Conservation (phyloP, 768 basidiomycete species). For the Termitomyces eurrhizus region DNA sequence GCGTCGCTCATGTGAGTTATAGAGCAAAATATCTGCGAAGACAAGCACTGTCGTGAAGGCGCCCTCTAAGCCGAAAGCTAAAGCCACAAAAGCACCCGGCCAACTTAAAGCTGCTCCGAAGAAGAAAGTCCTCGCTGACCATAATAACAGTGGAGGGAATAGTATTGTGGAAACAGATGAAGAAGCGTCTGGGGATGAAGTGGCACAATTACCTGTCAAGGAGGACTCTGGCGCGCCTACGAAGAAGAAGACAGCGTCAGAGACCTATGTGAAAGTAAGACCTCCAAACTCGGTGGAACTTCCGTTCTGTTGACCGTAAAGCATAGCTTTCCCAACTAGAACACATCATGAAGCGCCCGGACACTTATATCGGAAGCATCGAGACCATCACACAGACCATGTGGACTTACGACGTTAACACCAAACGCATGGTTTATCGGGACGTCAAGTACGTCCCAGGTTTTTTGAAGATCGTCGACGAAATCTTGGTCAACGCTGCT, state of each 20-base stretch:
- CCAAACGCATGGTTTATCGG: slow-evolving; percentile 77
- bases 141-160: slow-evolving; percentile 58
- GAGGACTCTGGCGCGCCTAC: slow-evolving; percentile 24
- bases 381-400: slow-evolving; percentile 82
- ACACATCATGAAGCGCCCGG: slow-evolving; percentile 88
- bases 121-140: slow-evolving; percentile 68
- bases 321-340: slow-evolving; percentile 88
- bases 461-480: slow-evolving; percentile 99
- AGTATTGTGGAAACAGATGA: slow-evolving; percentile 39
- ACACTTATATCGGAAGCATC: slow-evolving; percentile 95
- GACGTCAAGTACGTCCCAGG: slow-evolving; percentile 93
- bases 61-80: slow-evolving; percentile 38
- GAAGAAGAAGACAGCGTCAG: slow-evolving; percentile 87
- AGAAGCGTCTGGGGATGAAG: slow-evolving; percentile 37
- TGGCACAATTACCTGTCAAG: slow-evolving; percentile 20
- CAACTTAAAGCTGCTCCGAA: slow-evolving; percentile 56
- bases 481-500: slow-evolving; percentile 98
- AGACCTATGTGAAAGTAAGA: slow-evolving; percentile 85
- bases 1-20: slow-evolving; percentile 3
- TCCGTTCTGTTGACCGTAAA: neutral
- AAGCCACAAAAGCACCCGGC: slow-evolving; percentile 32
- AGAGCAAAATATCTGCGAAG: slow-evolving; percentile 32
- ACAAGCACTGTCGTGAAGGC: slow-evolving; percentile 37
- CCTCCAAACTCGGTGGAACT: neutral
- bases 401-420: slow-evolving; percentile 91